Evolutionary conservation across 129 eudicot species (phyloP), one percentile per base, ranked within the genome.

Genomic region (Scalesia atractyloides): DNA sequence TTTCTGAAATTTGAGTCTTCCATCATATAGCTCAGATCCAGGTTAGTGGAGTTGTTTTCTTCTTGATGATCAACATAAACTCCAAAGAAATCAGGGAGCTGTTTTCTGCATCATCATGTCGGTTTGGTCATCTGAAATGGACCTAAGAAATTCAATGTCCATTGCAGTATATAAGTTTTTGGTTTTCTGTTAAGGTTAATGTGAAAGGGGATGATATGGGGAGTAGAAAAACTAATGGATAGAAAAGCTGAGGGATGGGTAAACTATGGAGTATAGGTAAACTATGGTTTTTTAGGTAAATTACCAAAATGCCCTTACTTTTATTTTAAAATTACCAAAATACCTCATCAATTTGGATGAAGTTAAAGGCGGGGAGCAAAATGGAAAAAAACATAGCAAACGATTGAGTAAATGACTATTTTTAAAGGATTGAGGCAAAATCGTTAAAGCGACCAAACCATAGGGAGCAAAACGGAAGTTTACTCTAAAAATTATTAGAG

Each of bases 61-160:
- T 9, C 1, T 56, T 56, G 46, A 26, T 76, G 24, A 24, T 76
- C 83, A 5, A 73, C 61, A 6, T 77, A 76, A 3, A 80, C 7
- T 15, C 69, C 80, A 36, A 64, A 43, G 64, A 84, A 86, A 43
- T 89, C 88, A 0, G 87, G 84, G 47, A 86, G 86, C 37, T n/a
- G n/a, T 90, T 90, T 54, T 88, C 91, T 91, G 95, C 94, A 87
- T 83, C 89, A 84, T 82, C 92, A 88, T 81, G 37, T 88, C 92
- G 67, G 86, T 83, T 56, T 88, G 96, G 69, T 88, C 90, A 5
- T 88, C 92, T 1, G 90, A 73, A 30, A 80, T 47, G 51, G 97
- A 88, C 74, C 77, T 86, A 19, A 84, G 76, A 61, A 91, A 78
- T 65, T 92, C 97, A 77, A 84, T 86, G 66, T 89, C 97, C 97